These are phyloP conservation scores for Panaeolus cyanescens DNA, from an alignment of 768 basidiomycete species.

Conservation along the genomic window DNA sequence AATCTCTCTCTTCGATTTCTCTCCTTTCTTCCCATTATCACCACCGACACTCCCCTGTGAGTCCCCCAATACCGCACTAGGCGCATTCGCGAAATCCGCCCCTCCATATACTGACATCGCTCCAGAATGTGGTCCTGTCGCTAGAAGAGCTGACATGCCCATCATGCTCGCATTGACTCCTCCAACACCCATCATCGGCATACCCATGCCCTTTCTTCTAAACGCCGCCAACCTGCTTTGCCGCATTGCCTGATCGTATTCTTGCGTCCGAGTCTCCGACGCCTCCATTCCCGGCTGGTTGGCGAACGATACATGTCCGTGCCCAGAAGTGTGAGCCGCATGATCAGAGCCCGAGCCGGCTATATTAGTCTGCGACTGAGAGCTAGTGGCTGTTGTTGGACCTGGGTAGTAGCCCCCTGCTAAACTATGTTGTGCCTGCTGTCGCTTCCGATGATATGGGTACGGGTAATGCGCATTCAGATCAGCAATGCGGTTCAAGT, in stretches of 20 bases:
- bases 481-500: conserved; percentile 82
- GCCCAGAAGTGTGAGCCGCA: conserved; percentile 12
- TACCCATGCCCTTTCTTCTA: conserved; percentile 36
- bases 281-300: conserved; percentile 27
- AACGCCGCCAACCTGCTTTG: conserved; percentile 63
- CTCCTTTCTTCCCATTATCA: conserved; percentile 7
- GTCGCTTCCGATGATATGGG: conserved; percentile 38
- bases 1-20: conserved; percentile 10
- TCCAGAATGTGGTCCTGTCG: conserved; percentile 28
- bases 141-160: conserved; percentile 48
- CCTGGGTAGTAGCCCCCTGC: conserved; percentile 6
- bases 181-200: conserved; percentile 3
- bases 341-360: background rate
- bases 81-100: conserved; percentile 55
- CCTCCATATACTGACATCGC: conserved; percentile 44
- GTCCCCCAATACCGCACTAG: conserved; percentile 75
- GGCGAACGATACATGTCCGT: conserved; percentile 1
- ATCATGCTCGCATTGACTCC: conserved; percentile 47
- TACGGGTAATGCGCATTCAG: conserved; percentile 51
- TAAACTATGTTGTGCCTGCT: conserved; percentile 22
- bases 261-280: conserved; percentile 58
- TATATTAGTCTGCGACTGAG: conserved; percentile 2
- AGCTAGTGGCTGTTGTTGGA: conserved; percentile 5
- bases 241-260: conserved; percentile 73
- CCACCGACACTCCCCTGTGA: conserved; percentile 46